Conservation (phyloP, 768 basidiomycete genomes). For the Thelephora aurantiotincta region DNA sequence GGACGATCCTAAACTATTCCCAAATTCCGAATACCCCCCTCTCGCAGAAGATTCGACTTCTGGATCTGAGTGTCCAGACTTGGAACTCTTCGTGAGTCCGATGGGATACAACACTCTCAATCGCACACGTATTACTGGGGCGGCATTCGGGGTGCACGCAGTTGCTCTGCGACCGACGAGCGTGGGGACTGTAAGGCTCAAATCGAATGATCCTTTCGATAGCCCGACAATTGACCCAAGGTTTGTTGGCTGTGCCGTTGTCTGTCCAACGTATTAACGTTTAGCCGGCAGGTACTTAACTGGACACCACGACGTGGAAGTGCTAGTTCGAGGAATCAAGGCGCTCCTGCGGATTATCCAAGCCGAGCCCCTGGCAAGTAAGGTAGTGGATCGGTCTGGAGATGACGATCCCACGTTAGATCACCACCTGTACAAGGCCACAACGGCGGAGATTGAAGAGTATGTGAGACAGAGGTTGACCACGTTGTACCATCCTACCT, state of each 20-base stretch:
- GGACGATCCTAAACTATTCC: slow-evolving; percentile 32
- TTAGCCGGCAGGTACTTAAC: slow-evolving; percentile 7
- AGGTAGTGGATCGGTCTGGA: slow-evolving; percentile 16
- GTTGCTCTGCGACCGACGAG: slow-evolving; percentile 24
- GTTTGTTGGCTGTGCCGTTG: slow-evolving; percentile 8
- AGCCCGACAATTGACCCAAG: slow-evolving; percentile 15
- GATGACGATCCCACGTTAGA: slow-evolving; percentile 18
- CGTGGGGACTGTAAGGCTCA: slow-evolving; percentile 19
- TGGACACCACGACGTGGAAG: slow-evolving; percentile 7
- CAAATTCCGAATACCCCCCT: slow-evolving; percentile 6
- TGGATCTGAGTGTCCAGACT: slow-evolving; percentile 19
- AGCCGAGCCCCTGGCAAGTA: slow-evolving; percentile 22
- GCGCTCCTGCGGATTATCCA: slow-evolving; percentile 22
- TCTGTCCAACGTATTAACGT: not conserved
- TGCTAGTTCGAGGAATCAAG: slow-evolving; percentile 24
- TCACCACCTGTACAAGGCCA: slow-evolving; percentile 20
- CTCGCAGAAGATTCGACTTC: slow-evolving; percentile 17
- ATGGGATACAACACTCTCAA: slow-evolving; percentile 1
- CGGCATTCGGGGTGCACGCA: not conserved
- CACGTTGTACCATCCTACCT: slow-evolving; percentile 24
- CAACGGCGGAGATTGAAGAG: slow-evolving; percentile 21
- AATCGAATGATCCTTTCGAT: slow-evolving; percentile 12
- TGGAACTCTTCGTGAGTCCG: slow-evolving; percentile 17
- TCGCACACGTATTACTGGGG: not conserved
- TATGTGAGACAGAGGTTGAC: slow-evolving; percentile 20